Percentiles rank a stretch among this genome's conserved stretches.
These are phyloP conservation scores for Epichloe baconii DNA, from an alignment of 2,329 filamentous ascomycete species.

Conservation along the genomic window DNA sequence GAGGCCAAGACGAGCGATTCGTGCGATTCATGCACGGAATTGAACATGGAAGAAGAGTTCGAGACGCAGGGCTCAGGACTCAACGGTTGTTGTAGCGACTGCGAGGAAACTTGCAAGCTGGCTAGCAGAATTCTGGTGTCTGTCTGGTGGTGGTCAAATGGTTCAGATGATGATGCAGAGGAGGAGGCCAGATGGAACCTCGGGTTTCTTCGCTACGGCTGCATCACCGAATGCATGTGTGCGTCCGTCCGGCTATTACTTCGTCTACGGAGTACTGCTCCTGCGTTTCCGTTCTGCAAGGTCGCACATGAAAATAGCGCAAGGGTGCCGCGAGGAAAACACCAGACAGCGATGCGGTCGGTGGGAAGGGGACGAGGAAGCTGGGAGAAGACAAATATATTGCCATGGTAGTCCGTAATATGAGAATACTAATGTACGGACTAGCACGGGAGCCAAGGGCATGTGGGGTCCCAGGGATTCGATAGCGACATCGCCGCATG, in stretches of 20 bases:
- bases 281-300: background rate
- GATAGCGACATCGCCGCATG: background rate
- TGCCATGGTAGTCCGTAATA: too few species aligned
- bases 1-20: background rate
- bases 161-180: background rate
- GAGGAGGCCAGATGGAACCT: background rate
- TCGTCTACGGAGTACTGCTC: background rate
- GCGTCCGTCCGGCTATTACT: background rate
- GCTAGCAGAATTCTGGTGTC: too few species aligned
- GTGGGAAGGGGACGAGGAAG: background rate
- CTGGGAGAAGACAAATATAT: too few species aligned
- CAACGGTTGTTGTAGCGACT: background rate
- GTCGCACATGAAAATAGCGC: constrained; percentile 7
- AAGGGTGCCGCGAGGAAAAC: background rate
- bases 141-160: background rate
- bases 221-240: background rate
- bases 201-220: background rate
- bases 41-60: background rate
- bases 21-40: background rate
- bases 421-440: too few species aligned
- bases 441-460: background rate
- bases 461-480: background rate
- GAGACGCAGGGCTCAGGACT: background rate
- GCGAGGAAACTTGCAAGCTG: background rate
- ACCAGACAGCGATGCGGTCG: too few species aligned